phyloP scores from a whole-genome alignment of 2,329 filamentous ascomycete genomes.

The Pestalotiopsis sp. region DNA sequence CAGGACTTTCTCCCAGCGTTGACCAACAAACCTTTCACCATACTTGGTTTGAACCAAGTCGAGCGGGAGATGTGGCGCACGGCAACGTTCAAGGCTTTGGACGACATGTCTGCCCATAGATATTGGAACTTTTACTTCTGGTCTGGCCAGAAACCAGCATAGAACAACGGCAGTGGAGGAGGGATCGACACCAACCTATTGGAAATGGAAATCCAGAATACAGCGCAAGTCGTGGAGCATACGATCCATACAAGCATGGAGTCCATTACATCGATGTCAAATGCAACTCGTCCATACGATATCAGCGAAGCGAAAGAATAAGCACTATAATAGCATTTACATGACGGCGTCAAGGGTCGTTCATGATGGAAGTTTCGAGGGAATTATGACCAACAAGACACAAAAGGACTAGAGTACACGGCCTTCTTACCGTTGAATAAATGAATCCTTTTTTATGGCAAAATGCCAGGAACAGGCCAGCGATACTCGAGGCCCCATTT shows the following conservation, averaged over 20 bases:
- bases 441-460: neutral
- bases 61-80: slow-evolving; percentile 22
- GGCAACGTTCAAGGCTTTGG: slow-evolving; percentile 15
- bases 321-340: neutral
- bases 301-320: neutral
- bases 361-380: neutral
- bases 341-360: neutral
- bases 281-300: neutral
- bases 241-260: neutral
- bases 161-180: neutral
- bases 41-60: slow-evolving; percentile 19
- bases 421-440: neutral
- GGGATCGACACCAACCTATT: neutral
- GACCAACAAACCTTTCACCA: slow-evolving; percentile 15
- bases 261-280: neutral
- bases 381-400: neutral
- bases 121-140: slow-evolving; percentile 25
- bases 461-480: neutral
- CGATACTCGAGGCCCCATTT: neutral
- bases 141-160: slow-evolving; percentile 22
- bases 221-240: neutral
- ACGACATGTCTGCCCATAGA: slow-evolving; percentile 18
- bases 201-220: neutral
- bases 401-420: neutral
- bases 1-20: slow-evolving; percentile 20